Percentiles rank a stretch among this genome's conserved stretches.
Evolutionary conservation across 306 rosid genomes (phyloP).

Genomic region (Cicer arietinum): DNA sequence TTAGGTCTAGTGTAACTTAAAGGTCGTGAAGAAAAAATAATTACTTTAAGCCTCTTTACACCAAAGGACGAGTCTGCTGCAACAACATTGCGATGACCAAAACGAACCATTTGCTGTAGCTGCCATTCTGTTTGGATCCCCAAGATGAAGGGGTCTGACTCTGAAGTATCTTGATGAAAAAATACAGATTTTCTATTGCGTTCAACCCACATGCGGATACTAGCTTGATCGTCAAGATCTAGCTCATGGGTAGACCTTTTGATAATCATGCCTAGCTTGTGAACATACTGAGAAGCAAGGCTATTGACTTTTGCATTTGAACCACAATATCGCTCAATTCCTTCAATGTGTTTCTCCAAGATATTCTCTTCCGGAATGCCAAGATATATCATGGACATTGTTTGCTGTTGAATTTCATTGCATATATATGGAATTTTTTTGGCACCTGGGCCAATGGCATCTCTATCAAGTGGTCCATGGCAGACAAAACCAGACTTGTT

Average conservation of each 20-base stretch:
- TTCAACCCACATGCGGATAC: constrained; percentile 93
- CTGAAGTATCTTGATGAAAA: constrained; percentile 83
- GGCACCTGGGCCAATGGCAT: constrained; percentile 96
- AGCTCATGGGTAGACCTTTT: constrained; percentile 91
- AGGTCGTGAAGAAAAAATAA: constrained; percentile 11
- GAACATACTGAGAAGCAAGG: constrained; percentile 94
- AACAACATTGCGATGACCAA: constrained; percentile 84
- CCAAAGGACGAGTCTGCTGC: constrained; percentile 93
- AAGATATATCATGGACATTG: constrained; percentile 96
- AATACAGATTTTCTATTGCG: constrained; percentile 82
- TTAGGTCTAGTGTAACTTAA: constrained; percentile 17
- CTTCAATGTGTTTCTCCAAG: constrained; percentile 93
- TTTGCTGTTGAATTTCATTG: constrained; percentile 94
- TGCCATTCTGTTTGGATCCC: constrained; percentile 99
- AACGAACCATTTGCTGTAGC: constrained; percentile 89
- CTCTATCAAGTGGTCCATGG: constrained; percentile 95
- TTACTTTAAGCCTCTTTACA: constrained; percentile 89
- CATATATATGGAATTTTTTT: constrained; percentile 84
- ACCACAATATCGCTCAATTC: constrained; percentile 83
- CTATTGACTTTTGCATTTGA: constrained; percentile 76
- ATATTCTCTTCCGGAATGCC: constrained; percentile 95
- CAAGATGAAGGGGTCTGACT: constrained; percentile 79
- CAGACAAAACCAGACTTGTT: constrained; percentile 92
- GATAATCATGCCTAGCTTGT: constrained; percentile 92
- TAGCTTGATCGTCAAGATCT: constrained; percentile 96